Base-by-base conservation (phyloP, 1,284 basidiomycete genomes). In the Melanopsichium pennsylvanicum region DNA sequence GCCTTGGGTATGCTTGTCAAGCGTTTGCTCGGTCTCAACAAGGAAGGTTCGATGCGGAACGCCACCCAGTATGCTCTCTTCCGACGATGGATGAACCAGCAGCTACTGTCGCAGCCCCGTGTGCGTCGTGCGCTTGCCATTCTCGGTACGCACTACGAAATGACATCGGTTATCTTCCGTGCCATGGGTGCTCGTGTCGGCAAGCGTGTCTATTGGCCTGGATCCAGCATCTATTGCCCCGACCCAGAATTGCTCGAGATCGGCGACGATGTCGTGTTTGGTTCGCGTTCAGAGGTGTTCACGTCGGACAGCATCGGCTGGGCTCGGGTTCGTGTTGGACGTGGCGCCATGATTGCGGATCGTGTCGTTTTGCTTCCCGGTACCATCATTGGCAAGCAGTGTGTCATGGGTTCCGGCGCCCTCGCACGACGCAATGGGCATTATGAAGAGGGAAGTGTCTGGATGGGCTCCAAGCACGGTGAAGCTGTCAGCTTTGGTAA, bases 391-490 rank as follows among this genome's bases (percentile, higher is more conserved):
- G 79, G 79, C 27, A 66, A 69, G 40, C 79, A 77, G 51, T 79
- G 77, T 51, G 79, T 81, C 35, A 81, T 81, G 79, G 79, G 79
- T 15, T 81, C 79, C 2, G 79, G 79, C 39, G 79, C 79, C 5
- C 55, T 81, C 22, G 69, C 77, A 9, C 73, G 77, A 23, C 75
- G 79, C 22, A 78, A 78, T 32, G 79, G 79, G 25, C 74, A 72
- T 55, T 81, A 81, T 58, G 79, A 81, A 46, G 79, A 81, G 48
- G 60, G 73, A 41, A 76, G 76, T 15, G 79, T 81, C 12, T 81
- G 79, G 79, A 81, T 81, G 79, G 79, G 79, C 21, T 63, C 70
- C 41, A 81, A 81, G 73, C 79, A 81, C 34, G 79, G 79, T 38
- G 76, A 80, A 54, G 79, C 79, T 10, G 79, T 81, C 64, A 78